Evolutionary conservation across 768 basidiomycete genomes (phyloP).

Genomic region (Pholiota conissans): DNA sequence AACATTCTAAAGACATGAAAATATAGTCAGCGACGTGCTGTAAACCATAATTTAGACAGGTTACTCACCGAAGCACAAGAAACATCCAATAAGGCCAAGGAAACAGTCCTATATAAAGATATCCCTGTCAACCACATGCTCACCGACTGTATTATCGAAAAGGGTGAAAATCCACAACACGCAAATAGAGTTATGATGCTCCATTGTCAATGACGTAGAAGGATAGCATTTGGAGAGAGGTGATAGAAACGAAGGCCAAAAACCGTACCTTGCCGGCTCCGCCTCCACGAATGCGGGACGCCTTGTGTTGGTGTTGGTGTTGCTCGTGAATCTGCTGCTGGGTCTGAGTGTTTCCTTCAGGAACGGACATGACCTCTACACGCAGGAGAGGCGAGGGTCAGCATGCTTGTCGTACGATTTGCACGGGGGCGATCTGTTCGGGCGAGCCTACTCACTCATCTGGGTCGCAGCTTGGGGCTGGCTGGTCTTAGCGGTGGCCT

Average conservation of each 20-base stretch:
- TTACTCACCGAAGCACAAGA: slow-evolving; percentile 74
- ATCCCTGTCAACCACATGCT: slow-evolving; percentile 2
- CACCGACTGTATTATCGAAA: background rate
- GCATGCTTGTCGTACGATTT: background rate
- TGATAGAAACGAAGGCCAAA: too few relatives aligned
- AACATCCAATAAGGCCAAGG: slow-evolving; percentile 59
- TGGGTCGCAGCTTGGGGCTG: slow-evolving; percentile 62
- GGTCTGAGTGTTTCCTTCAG: slow-evolving; percentile 23
- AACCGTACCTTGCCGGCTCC: slow-evolving; percentile 61
- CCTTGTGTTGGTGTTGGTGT: slow-evolving; percentile 48
- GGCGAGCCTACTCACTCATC: slow-evolving; percentile 62
- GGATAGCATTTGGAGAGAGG: too few relatives aligned
- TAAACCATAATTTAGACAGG: background rate
- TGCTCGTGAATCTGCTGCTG: slow-evolving; percentile 32
- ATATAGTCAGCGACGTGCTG: background rate
- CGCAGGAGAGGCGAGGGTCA: background rate
- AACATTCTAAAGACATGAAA: slow-evolving; percentile 52
- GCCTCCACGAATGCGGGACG: slow-evolving; percentile 67
- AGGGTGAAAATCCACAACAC: slow-evolving; percentile 1
- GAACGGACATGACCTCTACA: slow-evolving; percentile 48
- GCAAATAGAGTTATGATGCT: slow-evolving; percentile 7
- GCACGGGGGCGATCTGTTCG: background rate
- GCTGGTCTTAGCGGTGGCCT: slow-evolving; percentile 30
- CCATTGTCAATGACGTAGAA: too few relatives aligned
- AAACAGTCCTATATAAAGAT: slow-evolving; percentile 58